Percentiles rank a stretch among this genome's conserved stretches.
These are phyloP conservation scores for Candida fluviatilis DNA, from an alignment of 805 yeast species.

Conservation along the genomic window DNA sequence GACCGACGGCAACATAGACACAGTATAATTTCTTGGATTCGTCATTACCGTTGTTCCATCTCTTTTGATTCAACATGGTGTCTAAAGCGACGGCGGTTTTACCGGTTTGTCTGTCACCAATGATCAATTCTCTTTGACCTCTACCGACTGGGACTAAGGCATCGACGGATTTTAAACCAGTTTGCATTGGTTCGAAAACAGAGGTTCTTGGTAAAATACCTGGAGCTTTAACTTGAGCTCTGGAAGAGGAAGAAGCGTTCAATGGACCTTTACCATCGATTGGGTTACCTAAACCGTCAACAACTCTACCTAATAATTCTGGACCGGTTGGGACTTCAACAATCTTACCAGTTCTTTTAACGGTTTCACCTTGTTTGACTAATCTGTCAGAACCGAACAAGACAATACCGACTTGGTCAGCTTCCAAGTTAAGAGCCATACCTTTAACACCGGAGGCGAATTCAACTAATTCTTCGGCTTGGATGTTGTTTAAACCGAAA, in stretches of 20 bases:
- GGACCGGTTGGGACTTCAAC: conserved; percentile 99
- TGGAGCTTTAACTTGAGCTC: conserved; percentile 99
- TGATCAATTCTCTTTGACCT: conserved; percentile 99
- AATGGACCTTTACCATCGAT: conserved; percentile 99
- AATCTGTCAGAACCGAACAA: conserved; percentile 98
- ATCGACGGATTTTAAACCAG: conserved; percentile 98
- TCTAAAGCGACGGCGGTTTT: conserved; percentile 99
- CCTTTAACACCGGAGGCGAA: conserved; percentile 99
- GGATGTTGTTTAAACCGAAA: conserved; percentile 98
- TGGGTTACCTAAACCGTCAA: conserved; percentile 98
- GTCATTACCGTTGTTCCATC: conserved; percentile 94
- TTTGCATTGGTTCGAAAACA: conserved; percentile 98
- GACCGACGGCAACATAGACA: conserved; percentile 99
- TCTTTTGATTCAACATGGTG: conserved; percentile 97
- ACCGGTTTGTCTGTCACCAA: conserved; percentile 99
- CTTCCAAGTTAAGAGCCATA: conserved; percentile 99
- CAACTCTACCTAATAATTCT: conserved; percentile 96
- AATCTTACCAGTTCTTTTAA: conserved; percentile 99
- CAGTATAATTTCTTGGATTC: conserved; percentile 98
- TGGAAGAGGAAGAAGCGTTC: conserved; percentile 73
- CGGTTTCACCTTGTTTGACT: conserved; percentile 99
- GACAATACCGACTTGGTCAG: conserved; percentile 99
- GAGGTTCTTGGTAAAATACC: conserved; percentile 99
- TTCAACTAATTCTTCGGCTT: conserved; percentile 99
- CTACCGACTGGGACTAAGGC: conserved; percentile 99